phyloP scores from a whole-genome alignment of 2,329 filamentous ascomycete species.

The Pseudogymnoascus verrucosus region DNA sequence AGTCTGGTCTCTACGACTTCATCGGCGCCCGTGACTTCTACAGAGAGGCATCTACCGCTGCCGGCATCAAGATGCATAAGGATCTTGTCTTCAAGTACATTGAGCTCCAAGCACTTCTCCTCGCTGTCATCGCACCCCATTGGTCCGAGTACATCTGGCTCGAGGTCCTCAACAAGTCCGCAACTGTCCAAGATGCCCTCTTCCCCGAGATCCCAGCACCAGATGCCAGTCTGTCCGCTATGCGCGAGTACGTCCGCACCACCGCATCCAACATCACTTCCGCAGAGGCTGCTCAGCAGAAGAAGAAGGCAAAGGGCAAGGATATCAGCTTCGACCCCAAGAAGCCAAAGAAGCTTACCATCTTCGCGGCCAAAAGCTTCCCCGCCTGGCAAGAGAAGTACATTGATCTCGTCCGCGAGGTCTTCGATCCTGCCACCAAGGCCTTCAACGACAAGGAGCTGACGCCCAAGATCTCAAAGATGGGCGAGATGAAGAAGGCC shows the following conservation, averaged over 20 bases:
- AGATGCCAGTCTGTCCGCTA: constrained; percentile 62
- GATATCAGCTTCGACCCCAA: constrained; percentile 76
- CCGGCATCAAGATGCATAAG: constrained; percentile 78
- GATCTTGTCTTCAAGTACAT: constrained; percentile 74
- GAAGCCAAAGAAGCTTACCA: constrained; percentile 82
- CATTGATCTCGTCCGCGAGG: constrained; percentile 67
- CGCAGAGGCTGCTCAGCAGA: constrained; percentile 72
- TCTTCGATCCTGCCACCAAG: constrained; percentile 56
- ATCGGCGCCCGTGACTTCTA: constrained; percentile 83
- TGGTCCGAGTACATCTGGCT: constrained; percentile 93
- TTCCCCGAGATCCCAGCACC: constrained; percentile 64
- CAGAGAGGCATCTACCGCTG: constrained; percentile 69
- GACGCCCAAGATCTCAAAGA: constrained; percentile 69
- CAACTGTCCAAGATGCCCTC: constrained; percentile 69
- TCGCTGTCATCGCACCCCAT: constrained; percentile 82
- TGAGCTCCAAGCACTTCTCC: constrained; percentile 74
- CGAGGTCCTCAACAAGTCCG: constrained; percentile 72
- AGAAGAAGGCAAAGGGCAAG: constrained; percentile 93
- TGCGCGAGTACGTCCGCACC: constrained; percentile 70
- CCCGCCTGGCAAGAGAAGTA: constrained; percentile 90
- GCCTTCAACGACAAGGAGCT: constrained; percentile 72
- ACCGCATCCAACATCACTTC: constrained; percentile 73
- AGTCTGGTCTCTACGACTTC: constrained; percentile 84
- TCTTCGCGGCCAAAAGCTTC: constrained; percentile 73
- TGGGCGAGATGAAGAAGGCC: constrained; percentile 89